Evolutionary conservation across 2,329 filamentous ascomycete genomes (phyloP).

Genomic region (Colletotrichum sp.): DNA sequence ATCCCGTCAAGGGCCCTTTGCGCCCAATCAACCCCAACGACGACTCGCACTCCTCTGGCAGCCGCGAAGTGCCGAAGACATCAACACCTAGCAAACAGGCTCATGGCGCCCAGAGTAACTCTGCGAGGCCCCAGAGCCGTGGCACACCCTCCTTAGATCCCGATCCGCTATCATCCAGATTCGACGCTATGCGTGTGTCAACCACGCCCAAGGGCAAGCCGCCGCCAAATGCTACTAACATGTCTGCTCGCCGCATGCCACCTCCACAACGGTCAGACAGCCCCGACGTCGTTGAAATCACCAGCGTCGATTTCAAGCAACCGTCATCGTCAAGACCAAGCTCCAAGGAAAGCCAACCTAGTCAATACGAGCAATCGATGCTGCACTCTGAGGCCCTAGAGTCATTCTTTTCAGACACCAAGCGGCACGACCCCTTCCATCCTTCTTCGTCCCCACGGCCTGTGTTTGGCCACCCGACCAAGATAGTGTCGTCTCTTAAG

Average conservation of each 20-base stretch:
- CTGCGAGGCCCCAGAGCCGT: slow-evolving; percentile 25
- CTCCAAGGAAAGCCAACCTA: neutral
- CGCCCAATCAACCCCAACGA: slow-evolving; percentile 41
- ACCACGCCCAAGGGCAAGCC: slow-evolving; percentile 1
- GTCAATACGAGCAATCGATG: slow-evolving; percentile 16
- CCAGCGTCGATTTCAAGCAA: neutral
- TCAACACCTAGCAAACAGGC: slow-evolving; percentile 9
- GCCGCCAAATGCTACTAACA: neutral
- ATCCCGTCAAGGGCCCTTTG: slow-evolving; percentile 47
- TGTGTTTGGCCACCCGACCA: slow-evolving; percentile 43
- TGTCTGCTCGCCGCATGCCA: neutral
- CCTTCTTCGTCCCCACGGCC: slow-evolving; percentile 26
- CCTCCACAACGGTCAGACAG: slow-evolving; percentile 1
- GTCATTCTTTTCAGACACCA: slow-evolving; percentile 20
- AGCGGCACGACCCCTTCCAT: slow-evolving; percentile 14
- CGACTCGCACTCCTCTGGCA: slow-evolving; percentile 32
- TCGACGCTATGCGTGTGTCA: slow-evolving; percentile 22
- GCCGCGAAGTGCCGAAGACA: slow-evolving; percentile 19
- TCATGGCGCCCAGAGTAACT: slow-evolving; percentile 25
- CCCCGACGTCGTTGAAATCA: slow-evolving; percentile 20
- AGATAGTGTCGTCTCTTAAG: slow-evolving; percentile 56
- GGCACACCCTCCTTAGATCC: slow-evolving; percentile 14
- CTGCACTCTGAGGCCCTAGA: slow-evolving; percentile 16
- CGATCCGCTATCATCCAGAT: slow-evolving; percentile 19
- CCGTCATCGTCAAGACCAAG: neutral